Conservation (phyloP, 345 rosid genomes). For the Dimocarpus longan region DNA sequence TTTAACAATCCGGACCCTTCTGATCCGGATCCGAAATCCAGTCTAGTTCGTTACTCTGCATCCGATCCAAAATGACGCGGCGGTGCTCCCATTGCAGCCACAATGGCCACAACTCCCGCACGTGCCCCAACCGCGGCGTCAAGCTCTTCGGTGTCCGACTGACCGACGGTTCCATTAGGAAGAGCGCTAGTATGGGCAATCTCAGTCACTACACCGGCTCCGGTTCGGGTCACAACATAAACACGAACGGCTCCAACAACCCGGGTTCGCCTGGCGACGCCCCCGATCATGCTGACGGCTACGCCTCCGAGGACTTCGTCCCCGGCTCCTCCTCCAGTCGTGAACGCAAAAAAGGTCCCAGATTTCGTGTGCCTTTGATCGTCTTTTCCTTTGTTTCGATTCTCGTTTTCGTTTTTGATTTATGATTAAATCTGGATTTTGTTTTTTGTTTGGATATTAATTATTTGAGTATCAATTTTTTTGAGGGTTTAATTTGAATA, state of each 20-base stretch:
- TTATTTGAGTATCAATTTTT: background rate
- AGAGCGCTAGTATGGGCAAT: constrained; percentile 98
- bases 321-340: constrained; percentile 92
- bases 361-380: background rate
- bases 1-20: constrained; percentile 20
- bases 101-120: constrained; percentile 98
- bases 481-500: background rate
- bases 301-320: constrained; percentile 95
- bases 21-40: constrained; percentile 11
- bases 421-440: background rate
- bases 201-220: constrained; percentile 71
- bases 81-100: constrained; percentile 99
- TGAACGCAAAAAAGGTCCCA: constrained; percentile 87
- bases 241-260: constrained; percentile 40
- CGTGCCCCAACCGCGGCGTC: constrained; percentile 95
- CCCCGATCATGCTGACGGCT: constrained; percentile 85
- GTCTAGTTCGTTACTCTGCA: background rate
- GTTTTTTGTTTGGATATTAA: background rate
- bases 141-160: constrained; percentile 93
- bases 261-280: constrained; percentile 67
- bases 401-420: background rate
- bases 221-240: constrained; percentile 41
- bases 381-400: background rate
- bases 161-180: constrained; percentile 94
- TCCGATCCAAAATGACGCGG: constrained; percentile 65